Evolutionary conservation across 805 yeast species (phyloP), one percentile per base, ranked within the genome.

Genomic region (Ogataea neopini): DNA sequence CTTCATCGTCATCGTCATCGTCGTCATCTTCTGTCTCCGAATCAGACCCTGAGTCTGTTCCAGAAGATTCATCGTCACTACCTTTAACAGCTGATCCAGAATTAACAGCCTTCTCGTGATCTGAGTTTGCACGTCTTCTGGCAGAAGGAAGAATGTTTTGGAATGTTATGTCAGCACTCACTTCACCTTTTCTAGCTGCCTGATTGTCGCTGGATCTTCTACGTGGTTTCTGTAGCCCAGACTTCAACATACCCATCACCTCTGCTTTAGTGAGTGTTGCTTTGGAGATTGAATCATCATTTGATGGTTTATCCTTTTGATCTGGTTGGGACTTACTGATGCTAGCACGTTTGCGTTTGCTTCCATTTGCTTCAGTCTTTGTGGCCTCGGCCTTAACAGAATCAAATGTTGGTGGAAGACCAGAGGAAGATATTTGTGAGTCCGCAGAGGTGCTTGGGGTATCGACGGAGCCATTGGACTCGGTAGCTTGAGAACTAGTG

Each of bases 201-300:
- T 28, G 63, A 60, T 50, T 47, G n/a, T 55, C 55, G 20, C 15
- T 36, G 3, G 67, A 63, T 2, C 61, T 57, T 39, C 61, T 60
- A n/a, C 66, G 63, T 32, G 53, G 62, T n/a, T 45, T 53, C 26
- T 52, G 49, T n/a, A 43, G 37, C 18, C 50, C 51, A 10, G 56
- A 45, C 50, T 48, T 57, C 45, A 56, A 38, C 35, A 47, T 44
- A 2, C 48, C 53, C 48, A 54, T 47, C 5, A 56, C 47, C 15
- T 53, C 51, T 8, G 52, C 53, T 39, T 52, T 56, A 3, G 58
- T 35, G 15, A 42, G 43, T 9, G 40, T 41, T 9, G 39, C n/a
- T 18, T 38, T 57, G 6, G 67, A 60, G 1, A 69, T 66, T 30
- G 57, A 53, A 45, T 52, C 59, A 11, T 67, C 68, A n/a, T 65